Conservation (phyloP, 2,329 filamentous ascomycete species). For the Phaeosphaeria sp. region DNA sequence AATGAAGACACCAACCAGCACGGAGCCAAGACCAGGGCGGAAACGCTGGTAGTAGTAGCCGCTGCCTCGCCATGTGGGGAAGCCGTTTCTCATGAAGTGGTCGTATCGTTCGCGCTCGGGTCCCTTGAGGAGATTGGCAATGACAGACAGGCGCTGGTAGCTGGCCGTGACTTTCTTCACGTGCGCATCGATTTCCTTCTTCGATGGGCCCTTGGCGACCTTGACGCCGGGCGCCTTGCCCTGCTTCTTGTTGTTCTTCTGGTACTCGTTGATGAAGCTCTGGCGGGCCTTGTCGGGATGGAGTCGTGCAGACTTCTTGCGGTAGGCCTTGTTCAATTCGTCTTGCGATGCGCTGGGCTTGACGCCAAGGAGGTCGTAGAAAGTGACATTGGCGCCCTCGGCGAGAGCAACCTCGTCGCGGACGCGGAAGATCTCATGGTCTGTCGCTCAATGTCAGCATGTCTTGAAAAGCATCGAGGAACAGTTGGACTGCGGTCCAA, state of each 20-base stretch:
- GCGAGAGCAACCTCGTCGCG: conserved; percentile 80
- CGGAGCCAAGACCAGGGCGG: conserved; percentile 86
- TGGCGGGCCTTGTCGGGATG: conserved; percentile 97
- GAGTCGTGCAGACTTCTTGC: conserved; percentile 78
- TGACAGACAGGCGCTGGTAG: conserved; percentile 82
- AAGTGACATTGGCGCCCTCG: conserved; percentile 81
- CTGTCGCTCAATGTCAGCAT: conserved; percentile 55
- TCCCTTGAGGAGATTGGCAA: conserved; percentile 85
- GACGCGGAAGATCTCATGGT: conserved; percentile 97
- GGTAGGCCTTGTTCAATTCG: conserved; percentile 92
- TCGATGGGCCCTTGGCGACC: conserved; percentile 73
- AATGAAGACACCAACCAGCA: conserved; percentile 80
- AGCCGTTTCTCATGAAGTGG: conserved; percentile 90
- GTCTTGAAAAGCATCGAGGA: neutral
- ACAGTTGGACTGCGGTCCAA: conserved; percentile 1
- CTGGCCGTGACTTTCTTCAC: conserved; percentile 82
- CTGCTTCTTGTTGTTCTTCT: conserved; percentile 57
- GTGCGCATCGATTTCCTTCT: conserved; percentile 77
- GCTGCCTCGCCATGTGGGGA: conserved; percentile 95
- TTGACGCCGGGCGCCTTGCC: conserved; percentile 63
- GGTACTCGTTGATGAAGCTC: conserved; percentile 74
- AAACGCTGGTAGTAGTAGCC: conserved; percentile 98
- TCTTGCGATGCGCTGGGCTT: conserved; percentile 76
- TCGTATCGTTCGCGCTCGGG: conserved; percentile 86
- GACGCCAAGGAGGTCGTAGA: conserved; percentile 91